These are phyloP conservation scores for Drosera capensis DNA, from an alignment of 148 eudicot genomes.

Conservation along the genomic window DNA sequence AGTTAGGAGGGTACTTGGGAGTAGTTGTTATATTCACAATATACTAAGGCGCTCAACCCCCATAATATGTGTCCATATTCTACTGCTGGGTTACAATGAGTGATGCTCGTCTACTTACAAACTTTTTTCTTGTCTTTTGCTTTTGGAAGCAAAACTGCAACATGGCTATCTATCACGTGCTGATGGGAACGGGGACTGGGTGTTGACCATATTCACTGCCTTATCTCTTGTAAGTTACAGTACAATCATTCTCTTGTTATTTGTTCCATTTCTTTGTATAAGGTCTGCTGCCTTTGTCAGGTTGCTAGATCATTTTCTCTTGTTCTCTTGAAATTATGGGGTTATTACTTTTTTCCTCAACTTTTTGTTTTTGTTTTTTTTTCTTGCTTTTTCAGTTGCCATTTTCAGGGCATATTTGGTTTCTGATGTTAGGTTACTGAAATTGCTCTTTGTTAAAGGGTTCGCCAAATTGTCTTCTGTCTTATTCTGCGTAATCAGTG, in stretches of 20 bases:
- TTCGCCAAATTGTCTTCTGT: too few relatives aligned
- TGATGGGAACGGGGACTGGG: constrained; percentile 99
- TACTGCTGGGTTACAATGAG: not conserved
- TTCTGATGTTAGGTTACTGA: too few relatives aligned
- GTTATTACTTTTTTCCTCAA: not conserved
- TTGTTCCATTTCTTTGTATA: not conserved
- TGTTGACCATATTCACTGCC: constrained; percentile 77
- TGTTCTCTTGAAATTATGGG: not conserved
- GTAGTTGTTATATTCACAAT: too few relatives aligned
- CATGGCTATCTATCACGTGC: constrained; percentile 86
- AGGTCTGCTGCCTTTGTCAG: not conserved
- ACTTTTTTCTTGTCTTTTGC: constrained; percentile 4
- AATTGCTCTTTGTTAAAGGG: too few relatives aligned
- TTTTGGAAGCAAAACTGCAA: constrained; percentile 61
- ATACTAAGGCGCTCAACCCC: too few relatives aligned
- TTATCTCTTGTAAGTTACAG: constrained; percentile 67
- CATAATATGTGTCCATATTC: too few relatives aligned
- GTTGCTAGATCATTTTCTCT: not conserved
- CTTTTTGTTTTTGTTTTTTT: not conserved
- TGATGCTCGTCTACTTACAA: not conserved
- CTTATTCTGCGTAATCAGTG: too few relatives aligned
- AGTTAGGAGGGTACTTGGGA: too few relatives aligned
- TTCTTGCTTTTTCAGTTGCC: not conserved
- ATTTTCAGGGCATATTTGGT: not conserved
- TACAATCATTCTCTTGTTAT: not conserved